phyloP scores from a whole-genome alignment of 2,329 filamentous ascomycete genomes.

The Apiospora koreana region DNA sequence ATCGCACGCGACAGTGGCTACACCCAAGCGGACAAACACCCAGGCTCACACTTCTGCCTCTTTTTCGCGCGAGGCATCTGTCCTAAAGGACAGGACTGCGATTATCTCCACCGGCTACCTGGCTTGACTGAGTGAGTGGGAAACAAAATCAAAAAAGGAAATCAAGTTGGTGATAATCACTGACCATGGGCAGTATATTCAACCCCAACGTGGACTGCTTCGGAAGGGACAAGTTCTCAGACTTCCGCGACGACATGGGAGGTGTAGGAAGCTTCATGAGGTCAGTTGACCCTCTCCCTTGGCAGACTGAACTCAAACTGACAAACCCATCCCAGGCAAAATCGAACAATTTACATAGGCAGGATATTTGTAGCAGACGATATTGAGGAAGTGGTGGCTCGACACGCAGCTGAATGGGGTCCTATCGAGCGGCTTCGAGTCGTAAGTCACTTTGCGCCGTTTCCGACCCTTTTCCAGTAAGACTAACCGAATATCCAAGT shows the following conservation, averaged over 20 bases:
- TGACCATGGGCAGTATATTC: conserved; percentile 52
- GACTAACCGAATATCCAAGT: too few relatives aligned
- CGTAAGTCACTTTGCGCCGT: conserved; percentile 18
- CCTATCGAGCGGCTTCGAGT: conserved; percentile 87
- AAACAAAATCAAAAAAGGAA: too few relatives aligned
- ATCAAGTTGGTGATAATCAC: too few relatives aligned
- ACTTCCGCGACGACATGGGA: conserved; percentile 97
- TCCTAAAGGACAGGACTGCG: conserved; percentile 88
- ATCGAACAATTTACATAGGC: conserved; percentile 90
- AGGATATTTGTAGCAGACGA: conserved; percentile 95
- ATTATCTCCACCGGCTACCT: conserved; percentile 89
- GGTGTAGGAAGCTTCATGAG: conserved; percentile 93
- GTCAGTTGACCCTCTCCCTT: too few relatives aligned
- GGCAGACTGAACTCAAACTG: too few relatives aligned
- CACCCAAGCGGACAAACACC: conserved; percentile 73
- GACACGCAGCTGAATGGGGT: conserved; percentile 97
- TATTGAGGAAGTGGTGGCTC: conserved; percentile 91
- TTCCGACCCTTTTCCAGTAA: too few relatives aligned
- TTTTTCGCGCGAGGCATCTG: conserved; percentile 84
- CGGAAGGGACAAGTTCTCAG: conserved; percentile 86
- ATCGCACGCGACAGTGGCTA: conserved; percentile 78
- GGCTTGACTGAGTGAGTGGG: conserved; percentile 67
- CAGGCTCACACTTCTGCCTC: conserved; percentile 88
- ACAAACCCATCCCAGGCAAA: conserved; percentile 92
- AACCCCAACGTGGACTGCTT: conserved; percentile 96